Evolutionary conservation across 1,139 yeast species (phyloP).

Genomic region (Debaryomyces udenii): DNA sequence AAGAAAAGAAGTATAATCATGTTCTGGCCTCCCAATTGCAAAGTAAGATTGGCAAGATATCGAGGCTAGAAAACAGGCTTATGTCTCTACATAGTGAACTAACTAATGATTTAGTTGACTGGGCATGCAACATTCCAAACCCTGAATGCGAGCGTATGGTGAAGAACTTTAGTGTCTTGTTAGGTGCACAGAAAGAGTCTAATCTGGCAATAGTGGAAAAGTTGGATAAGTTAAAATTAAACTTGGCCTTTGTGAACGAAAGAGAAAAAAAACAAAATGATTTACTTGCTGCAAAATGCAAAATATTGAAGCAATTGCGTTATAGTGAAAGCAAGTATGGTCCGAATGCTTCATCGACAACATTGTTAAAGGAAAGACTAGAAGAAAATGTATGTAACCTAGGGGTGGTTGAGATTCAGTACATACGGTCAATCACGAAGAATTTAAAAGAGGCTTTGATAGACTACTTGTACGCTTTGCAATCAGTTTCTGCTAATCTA

Average conservation of each 20-base stretch:
- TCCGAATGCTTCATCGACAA: slow-evolving; percentile 41
- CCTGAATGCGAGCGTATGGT: slow-evolving; percentile 42
- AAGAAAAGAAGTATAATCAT: slow-evolving; percentile 11
- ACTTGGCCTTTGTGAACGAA: slow-evolving; percentile 48
- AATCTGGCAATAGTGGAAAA: slow-evolving; percentile 37
- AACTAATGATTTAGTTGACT: slow-evolving; percentile 37
- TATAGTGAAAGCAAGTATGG: slow-evolving; percentile 51
- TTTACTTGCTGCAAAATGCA: slow-evolving; percentile 33
- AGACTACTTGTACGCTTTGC: slow-evolving; percentile 44
- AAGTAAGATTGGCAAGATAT: slow-evolving; percentile 32
- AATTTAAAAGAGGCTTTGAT: slow-evolving; percentile 47
- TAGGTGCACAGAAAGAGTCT: slow-evolving; percentile 38
- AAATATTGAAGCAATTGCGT: slow-evolving; percentile 37
- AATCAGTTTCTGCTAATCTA: slow-evolving; percentile 31
- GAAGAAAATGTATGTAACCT: slow-evolving; percentile 54
- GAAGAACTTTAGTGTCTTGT: slow-evolving; percentile 40
- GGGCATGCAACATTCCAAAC: slow-evolving; percentile 47
- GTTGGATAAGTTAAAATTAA: slow-evolving; percentile 43
- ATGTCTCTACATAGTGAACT: slow-evolving; percentile 38
- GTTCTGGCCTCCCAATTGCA: slow-evolving; percentile 23
- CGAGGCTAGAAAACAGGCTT: slow-evolving; percentile 36
- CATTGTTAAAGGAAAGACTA: slow-evolving; percentile 47
- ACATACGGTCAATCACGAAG: slow-evolving; percentile 46
- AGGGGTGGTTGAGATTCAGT: slow-evolving; percentile 54
- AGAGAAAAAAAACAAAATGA: slow-evolving; percentile 53